Percentiles rank a stretch among this genome's conserved stretches.
Conservation (phyloP, 192 early-diverging fungal genomes). For the Linnemannia zychae region DNA sequence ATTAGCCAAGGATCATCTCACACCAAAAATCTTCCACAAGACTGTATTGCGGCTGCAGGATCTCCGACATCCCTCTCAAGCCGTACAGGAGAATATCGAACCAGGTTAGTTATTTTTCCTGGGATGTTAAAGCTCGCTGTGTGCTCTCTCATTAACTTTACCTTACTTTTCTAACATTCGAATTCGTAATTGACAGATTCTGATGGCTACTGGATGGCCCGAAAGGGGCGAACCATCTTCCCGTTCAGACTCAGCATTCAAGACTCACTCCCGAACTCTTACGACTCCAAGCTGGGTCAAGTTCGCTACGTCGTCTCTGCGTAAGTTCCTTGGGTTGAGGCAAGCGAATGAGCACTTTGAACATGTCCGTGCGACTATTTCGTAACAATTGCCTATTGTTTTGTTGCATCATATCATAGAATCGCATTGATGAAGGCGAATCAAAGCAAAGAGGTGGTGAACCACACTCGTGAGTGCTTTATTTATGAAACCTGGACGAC, state of each 20-base stretch:
- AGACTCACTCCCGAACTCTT: conserved; percentile 42
- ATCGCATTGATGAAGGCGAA: conserved; percentile 40
- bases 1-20: conserved; percentile 38
- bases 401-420: not conserved
- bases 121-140: not conserved
- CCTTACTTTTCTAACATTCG: not conserved
- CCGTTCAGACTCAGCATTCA: conserved; percentile 54
- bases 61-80: conserved; percentile 40
- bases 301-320: conserved; percentile 49
- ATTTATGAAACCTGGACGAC: conserved; percentile 57
- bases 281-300: conserved; percentile 51
- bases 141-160: not conserved
- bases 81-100: conserved; percentile 43
- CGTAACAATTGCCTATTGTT: no score
- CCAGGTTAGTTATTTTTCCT: conserved; percentile 29
- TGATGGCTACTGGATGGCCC: conserved; percentile 45
- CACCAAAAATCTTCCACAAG: conserved; percentile 49
- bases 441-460: conserved; percentile 39
- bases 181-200: conserved; percentile 16
- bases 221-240: conserved; percentile 52
- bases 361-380: no score
- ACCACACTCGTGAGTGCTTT: conserved; percentile 51
- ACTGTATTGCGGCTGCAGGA: conserved; percentile 42
- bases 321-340: conserved; percentile 14
- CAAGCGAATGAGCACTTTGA: no score